These are phyloP conservation scores for Fraxinus ornus DNA, from an alignment of 305 asterid genomes.

Conservation along the genomic window DNA sequence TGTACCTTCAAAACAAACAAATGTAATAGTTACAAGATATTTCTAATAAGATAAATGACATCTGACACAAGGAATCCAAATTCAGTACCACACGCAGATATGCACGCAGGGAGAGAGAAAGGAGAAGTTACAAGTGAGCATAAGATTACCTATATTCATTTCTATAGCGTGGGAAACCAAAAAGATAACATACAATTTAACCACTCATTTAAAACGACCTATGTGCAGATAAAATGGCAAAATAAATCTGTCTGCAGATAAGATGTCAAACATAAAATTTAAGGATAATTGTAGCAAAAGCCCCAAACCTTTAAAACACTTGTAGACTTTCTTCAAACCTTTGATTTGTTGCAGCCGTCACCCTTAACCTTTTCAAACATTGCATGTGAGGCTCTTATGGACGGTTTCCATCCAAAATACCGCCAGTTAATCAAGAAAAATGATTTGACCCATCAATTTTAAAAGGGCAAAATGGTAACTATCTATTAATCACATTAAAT, in stretches of 20 bases:
- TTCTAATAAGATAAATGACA: neutral
- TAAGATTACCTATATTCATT: neutral
- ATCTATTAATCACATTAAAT: too few relatives aligned
- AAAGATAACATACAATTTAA: neutral
- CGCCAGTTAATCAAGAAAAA: too few relatives aligned
- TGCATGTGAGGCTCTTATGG: too few relatives aligned
- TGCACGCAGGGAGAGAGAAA: neutral
- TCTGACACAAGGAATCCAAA: neutral
- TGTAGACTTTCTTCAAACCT: too few relatives aligned
- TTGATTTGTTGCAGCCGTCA: too few relatives aligned
- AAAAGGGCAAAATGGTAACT: too few relatives aligned
- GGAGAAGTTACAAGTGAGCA: neutral
- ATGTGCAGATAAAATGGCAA: neutral
- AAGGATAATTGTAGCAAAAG: neutral
- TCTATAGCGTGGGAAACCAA: neutral
- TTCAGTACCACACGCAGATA: neutral
- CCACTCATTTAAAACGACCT: neutral
- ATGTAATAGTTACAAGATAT: neutral
- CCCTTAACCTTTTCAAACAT: too few relatives aligned
- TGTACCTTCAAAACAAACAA: conserved; percentile 54
- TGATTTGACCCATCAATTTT: too few relatives aligned
- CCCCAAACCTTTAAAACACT: too few relatives aligned
- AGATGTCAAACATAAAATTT: neutral
- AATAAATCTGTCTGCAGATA: neutral
- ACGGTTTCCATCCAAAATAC: too few relatives aligned